Evolutionary conservation across 495 filamentous ascomycete species (phyloP).

Genomic region (Schizothecium vesticola): DNA sequence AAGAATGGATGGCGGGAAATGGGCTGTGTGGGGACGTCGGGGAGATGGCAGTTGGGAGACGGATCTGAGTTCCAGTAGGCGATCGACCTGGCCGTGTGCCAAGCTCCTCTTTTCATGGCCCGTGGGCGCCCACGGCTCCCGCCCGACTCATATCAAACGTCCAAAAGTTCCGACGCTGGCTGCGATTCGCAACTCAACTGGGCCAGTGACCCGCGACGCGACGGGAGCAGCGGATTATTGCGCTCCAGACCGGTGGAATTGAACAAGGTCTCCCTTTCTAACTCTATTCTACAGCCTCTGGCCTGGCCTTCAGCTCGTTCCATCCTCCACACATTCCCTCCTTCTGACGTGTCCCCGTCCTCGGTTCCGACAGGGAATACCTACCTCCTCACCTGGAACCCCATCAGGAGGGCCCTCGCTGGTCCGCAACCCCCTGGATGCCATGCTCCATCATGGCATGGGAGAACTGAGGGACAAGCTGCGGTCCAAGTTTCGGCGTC

Average conservation of each 20-base stretch:
- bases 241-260: not conserved
- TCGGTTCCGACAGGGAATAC: not conserved
- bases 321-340: not conserved
- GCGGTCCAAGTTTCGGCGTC: conserved; percentile 43
- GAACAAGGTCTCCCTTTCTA: not conserved
- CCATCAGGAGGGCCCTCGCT: not conserved
- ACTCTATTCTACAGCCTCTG: not conserved
- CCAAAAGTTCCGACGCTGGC: not conserved
- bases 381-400: not conserved
- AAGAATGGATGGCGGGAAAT: not conserved
- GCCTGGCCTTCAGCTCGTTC: not conserved
- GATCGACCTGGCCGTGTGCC: not conserved
- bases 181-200: not conserved
- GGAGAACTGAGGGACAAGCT: conserved; percentile 44
- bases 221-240: too few species aligned
- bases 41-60: not conserved
- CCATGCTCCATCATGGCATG: conserved; percentile 24
- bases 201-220: not conserved
- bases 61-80: not conserved
- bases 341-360: not conserved
- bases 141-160: not conserved
- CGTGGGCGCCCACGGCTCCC: not conserved
- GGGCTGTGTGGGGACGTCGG: not conserved
- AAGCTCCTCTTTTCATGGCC: not conserved
- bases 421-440: not conserved